Percentiles rank a stretch among this genome's conserved stretches.
Conservation (phyloP, 768 basidiomycete genomes). For the Termitomyces sp. region DNA sequence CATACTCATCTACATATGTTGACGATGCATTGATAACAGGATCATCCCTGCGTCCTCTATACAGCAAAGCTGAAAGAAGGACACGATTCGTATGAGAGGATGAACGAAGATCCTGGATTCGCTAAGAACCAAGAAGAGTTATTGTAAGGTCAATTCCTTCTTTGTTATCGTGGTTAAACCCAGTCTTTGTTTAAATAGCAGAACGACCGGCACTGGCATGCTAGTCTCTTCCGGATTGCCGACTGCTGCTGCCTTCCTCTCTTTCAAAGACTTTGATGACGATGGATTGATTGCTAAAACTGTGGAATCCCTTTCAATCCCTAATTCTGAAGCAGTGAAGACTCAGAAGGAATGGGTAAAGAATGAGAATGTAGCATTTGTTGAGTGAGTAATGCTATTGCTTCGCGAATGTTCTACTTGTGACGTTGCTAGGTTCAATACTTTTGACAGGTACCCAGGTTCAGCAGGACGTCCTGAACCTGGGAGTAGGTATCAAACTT, state of each 20-base stretch:
- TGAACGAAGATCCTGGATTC: neutral
- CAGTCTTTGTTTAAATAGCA: neutral
- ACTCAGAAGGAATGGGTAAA: constrained; percentile 1
- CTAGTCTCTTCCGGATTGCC: neutral
- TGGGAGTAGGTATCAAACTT: constrained; percentile 19
- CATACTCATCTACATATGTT: neutral
- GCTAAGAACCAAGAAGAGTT: neutral
- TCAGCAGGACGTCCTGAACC: constrained; percentile 2
- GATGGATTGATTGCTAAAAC: neutral
- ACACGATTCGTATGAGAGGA: neutral
- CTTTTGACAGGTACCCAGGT: neutral
- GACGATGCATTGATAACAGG: neutral
- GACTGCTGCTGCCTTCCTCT: neutral
- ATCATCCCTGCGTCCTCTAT: neutral
- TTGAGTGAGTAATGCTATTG: neutral
- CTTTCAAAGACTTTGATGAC: neutral
- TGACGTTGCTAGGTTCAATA: neutral
- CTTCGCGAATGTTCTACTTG: too few species aligned
- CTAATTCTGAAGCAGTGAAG: neutral
- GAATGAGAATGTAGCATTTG: neutral
- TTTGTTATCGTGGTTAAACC: neutral
- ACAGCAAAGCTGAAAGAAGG: constrained; percentile 1
- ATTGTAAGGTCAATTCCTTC: neutral
- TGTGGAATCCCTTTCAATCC: neutral
- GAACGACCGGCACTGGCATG: neutral